Base-by-base conservation (phyloP, 1,139 yeast genomes). In the Kluyveromyces sp. region DNA sequence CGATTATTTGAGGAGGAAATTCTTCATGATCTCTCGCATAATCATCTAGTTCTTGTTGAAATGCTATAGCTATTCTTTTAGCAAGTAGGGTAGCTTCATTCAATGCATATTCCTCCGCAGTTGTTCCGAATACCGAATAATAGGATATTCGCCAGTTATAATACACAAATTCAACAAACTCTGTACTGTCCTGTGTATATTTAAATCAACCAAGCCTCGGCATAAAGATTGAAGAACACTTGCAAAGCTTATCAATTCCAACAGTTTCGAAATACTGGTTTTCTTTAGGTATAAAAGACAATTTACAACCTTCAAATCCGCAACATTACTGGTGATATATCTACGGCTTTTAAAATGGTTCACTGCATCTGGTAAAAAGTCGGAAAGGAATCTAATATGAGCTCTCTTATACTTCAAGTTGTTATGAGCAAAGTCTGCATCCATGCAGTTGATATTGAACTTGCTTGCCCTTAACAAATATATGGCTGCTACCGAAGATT, bases 131-230 rank as follows among this genome's bases (percentile, higher is more conserved):
- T 79, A 88, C 52, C 98, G 73, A 33, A 92, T 78, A 41, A 84
- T 76, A 2, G 98, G 98, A 58, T 84, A 86, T 60, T 90, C 97
- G 10, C 95, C 95, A 2, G 94, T 79, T 7, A 85, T 63, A 3
- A 85, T 78, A 72, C 95, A 84, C 33, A 86, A 59, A 53, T 83
- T 79, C 34, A 88, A 79, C 57, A 92, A 69, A 4, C 73, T 54
- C 34, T 66, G 58, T 1, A 94, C 89, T 0, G 86, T 79, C 47
- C 68, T 67, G 31, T 72, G 68, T 27, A 88, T 71, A 48, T 83
- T 83, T 28, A 72, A 70, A 33, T 75, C 70, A 33, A 86, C 81
- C 47, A 82, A 67, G 47, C 81, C 82, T 33, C 70, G 64, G 59
- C 95, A 88, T 47, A 77, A 72, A 37, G 72, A 60, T 86, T 88